Base-by-base conservation (phyloP, 23 red algal genomes). In the Gracilaria caudata region DNA sequence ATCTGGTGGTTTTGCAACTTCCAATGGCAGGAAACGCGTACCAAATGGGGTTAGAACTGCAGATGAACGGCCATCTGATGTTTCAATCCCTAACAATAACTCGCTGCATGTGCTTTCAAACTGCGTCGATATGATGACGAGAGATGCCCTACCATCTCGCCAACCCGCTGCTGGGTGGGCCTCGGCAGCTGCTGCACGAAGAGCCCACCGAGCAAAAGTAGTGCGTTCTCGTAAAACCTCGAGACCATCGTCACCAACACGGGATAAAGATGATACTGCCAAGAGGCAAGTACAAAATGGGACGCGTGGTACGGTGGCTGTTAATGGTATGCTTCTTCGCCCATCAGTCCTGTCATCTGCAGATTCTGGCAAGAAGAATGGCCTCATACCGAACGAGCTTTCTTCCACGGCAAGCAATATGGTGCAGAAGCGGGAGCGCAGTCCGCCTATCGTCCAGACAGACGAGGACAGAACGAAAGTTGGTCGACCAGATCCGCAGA, bases 121-220 rank as follows among this genome's bases (percentile, higher is more conserved):
- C 37, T 89, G 85, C 35, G 85, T 89, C n/a, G 85, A 89, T 33
- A 89, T 89, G 71, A 89, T 89, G 71, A 51, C 77, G 20, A 36
- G 51, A 12, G 77, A 80, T 12, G 70, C 53, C 7, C 23, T 58
- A 23, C 51, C 85, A 19, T 12, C 23, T 55, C 63, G 80, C 16
- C 46, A 73, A 14, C 87, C 87, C 43, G 70, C 84, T 32, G 71
- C 26, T 29, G 84, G 71, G 17, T 89, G 84, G 84, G 70, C 84
- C 7, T 63, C 84, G 9, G 72, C 84, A 43, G 70, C 84, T 16
- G 84, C 84, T 45, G 71, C 84, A 21, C 70, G 84, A 39, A 46
- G 84, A 7, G 84, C 84, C 7, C 84, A 89, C 34, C 66, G 87
- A 14, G 77, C 78, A 49, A 81, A 73, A 21, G 78, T 73, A 20